Base-by-base conservation (phyloP, 2,329 filamentous ascomycete species). In the Botryotinia globosa region DNA sequence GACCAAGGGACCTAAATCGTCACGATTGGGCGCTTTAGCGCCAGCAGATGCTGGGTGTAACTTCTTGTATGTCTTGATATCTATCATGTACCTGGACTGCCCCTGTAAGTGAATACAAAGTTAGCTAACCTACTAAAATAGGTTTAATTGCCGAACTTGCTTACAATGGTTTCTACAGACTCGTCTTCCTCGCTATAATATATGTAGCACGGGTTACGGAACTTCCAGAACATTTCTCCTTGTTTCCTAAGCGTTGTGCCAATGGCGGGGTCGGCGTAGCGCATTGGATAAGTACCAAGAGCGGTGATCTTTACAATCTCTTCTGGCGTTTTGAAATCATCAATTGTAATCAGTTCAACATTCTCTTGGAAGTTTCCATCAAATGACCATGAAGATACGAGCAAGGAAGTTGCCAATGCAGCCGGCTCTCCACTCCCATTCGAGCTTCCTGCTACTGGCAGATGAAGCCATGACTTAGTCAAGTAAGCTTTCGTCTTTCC, bases 211-310 rank as follows among this genome's bases (percentile, higher is more conserved):
- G 62, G 29, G 14, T 58, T 44, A 8, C 70, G 70, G 39, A 72
- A 72, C n/a, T 72, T 72, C 70, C 70, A 72, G 51, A 72, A 72
- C 51, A 67, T 72, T 58, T 72, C 70, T 68, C 70, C 70, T n/a
- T 68, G 70, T 59, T 72, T 72, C 37, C 70, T 67, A 59, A 72
- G 70, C 18, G 70, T 48, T 16, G 59, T 61, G 22, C 45, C 70
- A 45, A 72, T 68, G 18, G 48, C 29, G 20, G 70, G 64, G 18
- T 72, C 70, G 25, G 70, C 70, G 18, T 67, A 72, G 32, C 62
- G 62, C 39, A 72, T 72, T 14, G 70, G 70, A 39, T 59, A 72
- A 39, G 64, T 45, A 7, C 32, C 22, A 16, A 72, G 70, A 67
- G 70, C 64, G 22, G 62, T 66, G 42, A 72, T 58, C 25, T 72